phyloP scores from a whole-genome alignment of 1,284 basidiomycete species.

The Ceratobasidium sp. region DNA sequence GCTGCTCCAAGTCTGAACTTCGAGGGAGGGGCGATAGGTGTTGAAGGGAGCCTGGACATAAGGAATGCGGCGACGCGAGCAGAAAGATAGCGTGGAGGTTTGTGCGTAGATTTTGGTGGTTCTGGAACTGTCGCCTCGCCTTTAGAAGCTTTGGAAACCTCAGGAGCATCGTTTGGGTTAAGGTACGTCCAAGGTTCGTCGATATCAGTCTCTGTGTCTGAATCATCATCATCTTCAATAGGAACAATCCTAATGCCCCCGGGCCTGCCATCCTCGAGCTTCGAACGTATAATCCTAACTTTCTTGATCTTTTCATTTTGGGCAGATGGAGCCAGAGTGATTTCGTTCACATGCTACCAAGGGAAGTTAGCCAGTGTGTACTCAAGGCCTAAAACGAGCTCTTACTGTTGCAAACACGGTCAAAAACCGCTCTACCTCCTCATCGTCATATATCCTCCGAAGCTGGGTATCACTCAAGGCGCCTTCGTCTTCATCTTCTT shows the following conservation, averaged over 20 bases:
- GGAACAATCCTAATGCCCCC: neutral
- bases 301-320: neutral
- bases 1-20: conserved; percentile 17
- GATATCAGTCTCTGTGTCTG: conserved; percentile 30
- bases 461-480: conserved; percentile 24
- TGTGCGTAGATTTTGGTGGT: neutral
- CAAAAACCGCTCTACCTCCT: conserved; percentile 44
- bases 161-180: neutral
- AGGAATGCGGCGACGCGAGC: conserved; percentile 12
- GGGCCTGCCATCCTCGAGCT: neutral
- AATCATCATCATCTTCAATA: conserved; percentile 9
- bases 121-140: neutral
- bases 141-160: neutral
- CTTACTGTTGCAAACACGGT: conserved; percentile 41
- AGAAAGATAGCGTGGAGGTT: conserved; percentile 5
- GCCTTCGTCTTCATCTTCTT: conserved; percentile 21
- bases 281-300: conserved; percentile 20
- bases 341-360: conserved; percentile 31
- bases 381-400: neutral
- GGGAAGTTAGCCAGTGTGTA: neutral
- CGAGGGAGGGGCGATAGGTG: neutral
- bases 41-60: neutral
- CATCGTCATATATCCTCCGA: conserved; percentile 42
- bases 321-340: conserved; percentile 20
- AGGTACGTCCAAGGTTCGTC: conserved; percentile 35